Percentiles rank a stretch among this genome's conserved stretches.
Conservation (phyloP, 805 yeast species). For the Suhomyces vadensis region DNA sequence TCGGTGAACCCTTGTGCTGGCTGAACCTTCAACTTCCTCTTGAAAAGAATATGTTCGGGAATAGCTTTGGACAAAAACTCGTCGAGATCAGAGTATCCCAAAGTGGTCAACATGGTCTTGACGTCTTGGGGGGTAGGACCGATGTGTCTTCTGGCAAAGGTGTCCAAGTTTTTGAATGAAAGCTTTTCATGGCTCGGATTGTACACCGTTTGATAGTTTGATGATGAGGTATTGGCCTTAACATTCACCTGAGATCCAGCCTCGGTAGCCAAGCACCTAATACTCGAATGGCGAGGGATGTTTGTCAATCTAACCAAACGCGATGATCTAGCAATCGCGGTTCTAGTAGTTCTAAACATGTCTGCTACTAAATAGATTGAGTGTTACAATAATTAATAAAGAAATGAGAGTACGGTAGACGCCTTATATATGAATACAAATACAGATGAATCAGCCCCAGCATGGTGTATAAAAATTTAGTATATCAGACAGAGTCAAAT, state of each 20-base stretch:
- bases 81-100: constrained; percentile 68
- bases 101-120: constrained; percentile 58
- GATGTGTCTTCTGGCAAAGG: constrained; percentile 86
- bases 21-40: constrained; percentile 63
- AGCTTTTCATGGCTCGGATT: constrained; percentile 34
- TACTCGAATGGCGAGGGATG: background rate
- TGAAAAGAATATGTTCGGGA: constrained; percentile 72
- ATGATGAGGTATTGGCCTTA: constrained; percentile 57
- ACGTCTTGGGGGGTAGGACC: constrained; percentile 76
- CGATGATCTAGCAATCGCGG: constrained; percentile 7
- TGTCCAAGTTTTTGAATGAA: constrained; percentile 54
- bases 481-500: constrained; percentile 1
- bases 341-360: constrained; percentile 4
- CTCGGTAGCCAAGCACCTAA: constrained; percentile 3
- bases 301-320: constrained; percentile 6
- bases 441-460: background rate
- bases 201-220: constrained; percentile 49
- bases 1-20: constrained; percentile 82
- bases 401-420: no score
- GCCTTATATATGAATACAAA: background rate
- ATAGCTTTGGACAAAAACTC: constrained; percentile 72
- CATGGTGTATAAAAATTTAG: background rate
- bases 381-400: background rate
- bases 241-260: constrained; percentile 9
- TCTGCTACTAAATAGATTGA: background rate